phyloP scores from a whole-genome alignment of 1,284 basidiomycete species.

The Austroboletus olivaceoglutinosus region DNA sequence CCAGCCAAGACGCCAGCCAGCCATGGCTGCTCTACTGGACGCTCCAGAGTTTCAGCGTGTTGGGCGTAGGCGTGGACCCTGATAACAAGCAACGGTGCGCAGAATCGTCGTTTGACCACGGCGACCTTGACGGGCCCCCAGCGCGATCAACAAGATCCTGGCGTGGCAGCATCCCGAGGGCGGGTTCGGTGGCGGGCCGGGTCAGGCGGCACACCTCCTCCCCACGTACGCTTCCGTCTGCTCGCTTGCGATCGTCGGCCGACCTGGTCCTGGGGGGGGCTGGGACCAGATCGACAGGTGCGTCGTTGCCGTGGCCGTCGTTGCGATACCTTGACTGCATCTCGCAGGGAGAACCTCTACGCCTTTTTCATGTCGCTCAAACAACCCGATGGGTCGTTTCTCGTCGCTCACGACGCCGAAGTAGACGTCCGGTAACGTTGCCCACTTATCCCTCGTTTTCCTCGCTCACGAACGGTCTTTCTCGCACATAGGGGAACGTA shows the following conservation, averaged over 20 bases:
- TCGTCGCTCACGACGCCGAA: constrained; percentile 86
- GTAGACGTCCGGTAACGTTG: constrained; percentile 70
- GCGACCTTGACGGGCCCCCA: constrained; percentile 28
- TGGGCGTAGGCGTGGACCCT: constrained; percentile 78
- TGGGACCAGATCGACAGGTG: constrained; percentile 83
- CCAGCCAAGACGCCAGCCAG: constrained; percentile 86
- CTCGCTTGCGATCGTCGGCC: constrained; percentile 79
- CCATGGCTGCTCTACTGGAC: constrained; percentile 95
- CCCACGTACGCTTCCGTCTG: constrained; percentile 90
- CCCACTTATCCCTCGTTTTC: too few species aligned
- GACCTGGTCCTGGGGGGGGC: constrained; percentile 69
- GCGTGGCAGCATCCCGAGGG: constrained; percentile 78
- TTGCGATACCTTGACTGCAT: neutral
- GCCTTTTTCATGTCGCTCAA: constrained; percentile 92
- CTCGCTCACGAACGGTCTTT: too few species aligned
- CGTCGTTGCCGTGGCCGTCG: constrained; percentile 15
- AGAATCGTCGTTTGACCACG: neutral
- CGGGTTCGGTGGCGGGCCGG: constrained; percentile 90
- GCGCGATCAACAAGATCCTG: constrained; percentile 76
- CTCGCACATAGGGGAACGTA: constrained; percentile 82
- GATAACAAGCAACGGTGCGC: constrained; percentile 68
- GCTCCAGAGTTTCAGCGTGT: constrained; percentile 72
- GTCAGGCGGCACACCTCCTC: constrained; percentile 85
- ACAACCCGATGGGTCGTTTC: constrained; percentile 91
- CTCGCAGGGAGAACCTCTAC: constrained; percentile 67